A percentile compares a stretch with the other conserved stretches of the same genome.
These are phyloP conservation scores for Xylaria flabelliformis DNA, from an alignment of 495 filamentous ascomycete species.

Conservation along the genomic window DNA sequence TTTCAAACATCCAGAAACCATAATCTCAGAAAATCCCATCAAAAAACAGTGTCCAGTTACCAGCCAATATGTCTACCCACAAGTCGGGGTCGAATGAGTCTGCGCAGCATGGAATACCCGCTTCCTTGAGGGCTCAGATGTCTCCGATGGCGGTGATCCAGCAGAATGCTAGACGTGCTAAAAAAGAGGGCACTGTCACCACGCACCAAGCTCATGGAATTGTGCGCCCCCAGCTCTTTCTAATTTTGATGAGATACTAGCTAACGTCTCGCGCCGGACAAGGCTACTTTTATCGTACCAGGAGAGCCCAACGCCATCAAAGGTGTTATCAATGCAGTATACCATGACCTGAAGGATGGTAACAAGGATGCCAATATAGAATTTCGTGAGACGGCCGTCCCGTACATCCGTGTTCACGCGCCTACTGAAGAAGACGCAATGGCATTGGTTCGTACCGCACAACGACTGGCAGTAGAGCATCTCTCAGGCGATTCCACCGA, in stretches of 20 bases:
- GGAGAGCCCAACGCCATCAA: constrained; percentile 26
- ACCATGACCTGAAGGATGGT: constrained; percentile 32
- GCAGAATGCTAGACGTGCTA: neutral
- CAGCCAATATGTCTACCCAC: neutral
- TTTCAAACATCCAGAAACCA: neutral
- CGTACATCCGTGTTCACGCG: constrained; percentile 29
- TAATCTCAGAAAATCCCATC: neutral
- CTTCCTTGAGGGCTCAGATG: neutral
- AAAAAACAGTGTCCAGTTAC: neutral
- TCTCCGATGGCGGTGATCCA: neutral
- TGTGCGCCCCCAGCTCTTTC: constrained; percentile 5
- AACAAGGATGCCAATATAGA: constrained; percentile 19
- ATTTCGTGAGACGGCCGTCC: constrained; percentile 15
- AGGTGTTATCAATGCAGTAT: constrained; percentile 33
- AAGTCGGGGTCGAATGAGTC: neutral
- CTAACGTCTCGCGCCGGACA: constrained; percentile 8
- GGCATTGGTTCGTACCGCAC: constrained; percentile 34
- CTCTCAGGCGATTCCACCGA: constrained; percentile 26
- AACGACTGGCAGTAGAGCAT: constrained; percentile 34
- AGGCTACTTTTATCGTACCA: constrained; percentile 36
- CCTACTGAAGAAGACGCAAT: constrained; percentile 22
- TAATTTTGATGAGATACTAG: constrained; percentile 1
- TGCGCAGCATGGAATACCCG: neutral
- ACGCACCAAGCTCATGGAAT: neutral
- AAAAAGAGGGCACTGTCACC: neutral